Percentiles rank a stretch among this genome's conserved stretches.
These are phyloP conservation scores for Alternaria conjuncta DNA, from an alignment of 2,329 filamentous ascomycete species.

Conservation along the genomic window DNA sequence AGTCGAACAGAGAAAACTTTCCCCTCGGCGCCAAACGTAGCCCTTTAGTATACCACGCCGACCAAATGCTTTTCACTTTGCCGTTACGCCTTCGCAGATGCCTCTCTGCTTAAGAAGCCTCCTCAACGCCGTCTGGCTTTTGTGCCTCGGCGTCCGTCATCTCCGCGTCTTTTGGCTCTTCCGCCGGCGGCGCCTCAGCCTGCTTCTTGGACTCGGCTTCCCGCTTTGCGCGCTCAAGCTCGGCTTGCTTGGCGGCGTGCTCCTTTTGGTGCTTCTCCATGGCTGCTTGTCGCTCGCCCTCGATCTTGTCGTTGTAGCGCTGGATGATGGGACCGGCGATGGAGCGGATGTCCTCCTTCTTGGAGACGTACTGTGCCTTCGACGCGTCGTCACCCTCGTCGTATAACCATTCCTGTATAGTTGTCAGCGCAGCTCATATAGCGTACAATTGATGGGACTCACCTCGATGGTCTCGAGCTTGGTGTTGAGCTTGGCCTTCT, in stretches of 20 bases:
- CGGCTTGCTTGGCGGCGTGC: conserved; percentile 66
- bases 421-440: conserved; percentile 15
- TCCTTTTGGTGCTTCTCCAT: conserved; percentile 71
- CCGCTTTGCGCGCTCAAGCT: conserved; percentile 76
- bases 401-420: conserved; percentile 89
- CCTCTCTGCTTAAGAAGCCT: conserved; percentile 31
- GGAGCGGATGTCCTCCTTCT: conserved; percentile 93
- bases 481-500: conserved; percentile 83
- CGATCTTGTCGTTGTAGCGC: conserved; percentile 93
- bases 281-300: conserved; percentile 80
- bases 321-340: conserved; percentile 90
- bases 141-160: conserved; percentile 65
- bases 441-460: conserved; percentile 48
- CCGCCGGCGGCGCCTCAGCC: conserved; percentile 47
- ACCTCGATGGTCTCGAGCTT: conserved; percentile 90
- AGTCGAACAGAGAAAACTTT: conserved; percentile 9
- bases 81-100: conserved; percentile 7
- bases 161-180: conserved; percentile 56
- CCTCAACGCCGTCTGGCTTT: conserved; percentile 50
- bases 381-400: conserved; percentile 94
- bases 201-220: conserved; percentile 73
- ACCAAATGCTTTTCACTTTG: conserved; percentile 30
- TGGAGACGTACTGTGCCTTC: conserved; percentile 91
- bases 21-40: conserved; percentile 11
- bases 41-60: conserved; percentile 12